A percentile compares a stretch with the other conserved stretches of the same genome.
These are phyloP conservation scores for Stemphylium beticola DNA, from an alignment of 2,329 filamentous ascomycete species.

Conservation along the genomic window DNA sequence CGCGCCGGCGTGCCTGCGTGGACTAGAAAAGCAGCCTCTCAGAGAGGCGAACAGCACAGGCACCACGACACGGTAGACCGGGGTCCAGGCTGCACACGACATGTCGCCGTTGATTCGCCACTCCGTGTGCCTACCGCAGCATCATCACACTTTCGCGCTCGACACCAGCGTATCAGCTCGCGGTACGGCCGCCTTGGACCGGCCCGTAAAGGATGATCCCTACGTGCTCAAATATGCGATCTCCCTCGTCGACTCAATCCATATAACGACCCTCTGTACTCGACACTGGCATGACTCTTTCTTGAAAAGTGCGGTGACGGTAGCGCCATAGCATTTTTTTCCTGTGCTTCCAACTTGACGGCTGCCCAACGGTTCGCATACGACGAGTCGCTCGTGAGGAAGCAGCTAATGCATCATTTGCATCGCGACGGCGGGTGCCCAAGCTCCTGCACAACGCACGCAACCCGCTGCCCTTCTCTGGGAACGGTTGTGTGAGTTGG, in stretches of 20 bases:
- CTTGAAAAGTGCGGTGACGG: slow-evolving; percentile 22
- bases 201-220: slow-evolving; percentile 33
- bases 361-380: slow-evolving; percentile 15
- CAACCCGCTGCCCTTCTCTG: slow-evolving; percentile 10
- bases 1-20: slow-evolving; percentile 47
- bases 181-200: slow-evolving; percentile 28
- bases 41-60: slow-evolving; percentile 28
- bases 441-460: slow-evolving; percentile 21
- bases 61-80: slow-evolving; percentile 30
- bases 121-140: slow-evolving; percentile 22
- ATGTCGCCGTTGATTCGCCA: slow-evolving; percentile 20
- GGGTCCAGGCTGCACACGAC: slow-evolving; percentile 22
- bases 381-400: neutral
- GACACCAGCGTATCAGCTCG: slow-evolving; percentile 25
- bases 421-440: slow-evolving; percentile 12
- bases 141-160: slow-evolving; percentile 31
- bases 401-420: slow-evolving; percentile 2
- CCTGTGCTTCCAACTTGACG: neutral
- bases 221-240: slow-evolving; percentile 16
- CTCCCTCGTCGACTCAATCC: slow-evolving; percentile 12
- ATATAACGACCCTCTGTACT: slow-evolving; percentile 23
- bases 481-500: slow-evolving; percentile 29
- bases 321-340: slow-evolving; percentile 18
- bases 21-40: slow-evolving; percentile 34
- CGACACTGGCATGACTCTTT: slow-evolving; percentile 11